Percentiles rank a stretch among this genome's conserved stretches.
Evolutionary conservation across 2,329 filamentous ascomycete species (phyloP).

Genomic region (Cryphonectria carpinicola): DNA sequence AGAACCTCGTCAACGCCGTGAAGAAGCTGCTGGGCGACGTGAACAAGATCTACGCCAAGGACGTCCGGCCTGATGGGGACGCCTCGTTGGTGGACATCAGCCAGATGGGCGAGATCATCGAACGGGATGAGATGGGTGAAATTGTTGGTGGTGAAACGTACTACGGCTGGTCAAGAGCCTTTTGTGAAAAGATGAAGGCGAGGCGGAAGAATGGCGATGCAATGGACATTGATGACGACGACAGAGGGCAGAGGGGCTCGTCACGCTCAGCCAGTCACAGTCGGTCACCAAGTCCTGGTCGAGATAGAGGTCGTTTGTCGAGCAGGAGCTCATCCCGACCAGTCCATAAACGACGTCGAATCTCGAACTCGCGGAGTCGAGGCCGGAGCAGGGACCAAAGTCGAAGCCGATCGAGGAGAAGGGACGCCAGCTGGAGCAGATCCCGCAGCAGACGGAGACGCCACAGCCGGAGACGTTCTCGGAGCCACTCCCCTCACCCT

Average conservation of each 20-base stretch:
- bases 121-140: constrained; percentile 68
- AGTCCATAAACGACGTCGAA: constrained; percentile 45
- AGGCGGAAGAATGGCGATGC: constrained; percentile 44
- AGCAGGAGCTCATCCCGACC: constrained; percentile 42
- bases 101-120: constrained; percentile 71
- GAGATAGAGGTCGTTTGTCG: constrained; percentile 36
- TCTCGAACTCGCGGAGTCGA: constrained; percentile 41
- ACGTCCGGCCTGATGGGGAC: constrained; percentile 46
- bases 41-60: constrained; percentile 67
- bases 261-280: constrained; percentile 39
- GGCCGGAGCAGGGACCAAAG: constrained; percentile 31
- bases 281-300: constrained; percentile 37
- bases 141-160: constrained; percentile 72
- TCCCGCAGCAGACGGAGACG: constrained; percentile 32
- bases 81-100: constrained; percentile 66
- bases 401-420: constrained; percentile 31
- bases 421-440: constrained; percentile 2
- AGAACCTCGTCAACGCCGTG: constrained; percentile 68
- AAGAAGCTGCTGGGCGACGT: constrained; percentile 71
- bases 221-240: constrained; percentile 31
- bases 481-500: constrained; percentile 29
- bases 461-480: constrained; percentile 34
- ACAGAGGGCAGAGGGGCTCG: constrained; percentile 43
- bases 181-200: constrained; percentile 80
- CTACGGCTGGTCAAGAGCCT: constrained; percentile 83